Evolutionary conservation across 2,329 filamentous ascomycete species (phyloP), one percentile per base, ranked within the genome.

Genomic region (Fusarium sp.): DNA sequence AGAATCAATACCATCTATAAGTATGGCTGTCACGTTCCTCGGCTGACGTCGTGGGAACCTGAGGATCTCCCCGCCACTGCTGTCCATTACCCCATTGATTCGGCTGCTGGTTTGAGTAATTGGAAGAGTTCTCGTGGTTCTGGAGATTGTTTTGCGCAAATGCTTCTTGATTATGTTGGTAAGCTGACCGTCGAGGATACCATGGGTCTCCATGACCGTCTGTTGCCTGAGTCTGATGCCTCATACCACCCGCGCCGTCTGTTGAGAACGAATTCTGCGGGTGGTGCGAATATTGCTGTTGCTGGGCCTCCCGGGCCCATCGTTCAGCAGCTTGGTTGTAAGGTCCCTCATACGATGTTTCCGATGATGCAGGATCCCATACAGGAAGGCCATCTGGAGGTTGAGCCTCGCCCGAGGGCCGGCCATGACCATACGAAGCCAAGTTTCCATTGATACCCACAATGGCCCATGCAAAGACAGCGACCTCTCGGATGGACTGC

Each of bases 381-480:
- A 74, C 54, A 5, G 73, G 73, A n/a, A 74, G 61, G 15, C 71
- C 73, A 39, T 67, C 68, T 14, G 66, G 66, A 2, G 91, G 90
- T 60, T 88, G 82, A 28, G 88, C 84, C 62, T 91, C 87, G n/a
- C 87, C 89, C 20, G 77, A 80, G 1, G 91, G 88, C 26, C 80
- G 82, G 4, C 91, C 91, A 6, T 82, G 83, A 44, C 86, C 83
- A 71, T 90, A 91, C 4, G 86, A 83, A 17, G 89, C 88, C 53
- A 95, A 79, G 39, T 88, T 89, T 15, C 90, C 90, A 75, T 96
- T 95, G 80, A 94, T 94, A 21, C 92, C 92, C 23, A 89, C 88
- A 12, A 95, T 79, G 89, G 89, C 90, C 92, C 92, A 96, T 11
- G 92, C 92, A 75, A 96, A 96, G n/a, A 96, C 91, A 2, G 91